These are phyloP conservation scores for Phalaenopsis hybrid DNA, from an alignment of 116 monocot genomes.

Conservation along the genomic window DNA sequence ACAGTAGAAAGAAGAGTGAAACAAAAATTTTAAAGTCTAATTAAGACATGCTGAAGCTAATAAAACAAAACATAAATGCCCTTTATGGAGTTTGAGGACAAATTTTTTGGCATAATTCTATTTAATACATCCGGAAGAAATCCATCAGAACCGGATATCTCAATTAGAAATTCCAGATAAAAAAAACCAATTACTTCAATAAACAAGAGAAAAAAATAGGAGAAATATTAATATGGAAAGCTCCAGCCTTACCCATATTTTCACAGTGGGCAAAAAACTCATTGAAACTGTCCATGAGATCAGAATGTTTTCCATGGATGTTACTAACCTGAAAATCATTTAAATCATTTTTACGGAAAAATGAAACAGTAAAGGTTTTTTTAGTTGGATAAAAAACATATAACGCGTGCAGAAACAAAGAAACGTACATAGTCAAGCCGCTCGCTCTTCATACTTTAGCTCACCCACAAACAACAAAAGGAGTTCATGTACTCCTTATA, in stretches of 20 bases:
- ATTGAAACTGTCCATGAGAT: slow-evolving; percentile 83
- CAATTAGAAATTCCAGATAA: slow-evolving; percentile 9
- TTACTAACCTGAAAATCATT: slow-evolving; percentile 50
- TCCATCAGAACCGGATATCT: slow-evolving; percentile 58
- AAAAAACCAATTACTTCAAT: neutral
- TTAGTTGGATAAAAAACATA: slow-evolving; percentile 2
- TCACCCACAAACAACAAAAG: neutral
- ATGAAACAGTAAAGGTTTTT: neutral
- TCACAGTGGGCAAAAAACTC: slow-evolving; percentile 75
- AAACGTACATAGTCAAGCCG: neutral
- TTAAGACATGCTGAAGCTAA: neutral
- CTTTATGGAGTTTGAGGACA: neutral
- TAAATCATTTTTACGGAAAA: neutral
- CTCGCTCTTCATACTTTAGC: neutral
- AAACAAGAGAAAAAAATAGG: no score
- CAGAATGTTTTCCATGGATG: slow-evolving; percentile 64
- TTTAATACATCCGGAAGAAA: slow-evolving; percentile 74
- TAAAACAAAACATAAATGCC: neutral
- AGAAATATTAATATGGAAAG: neutral
- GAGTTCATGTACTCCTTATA: neutral
- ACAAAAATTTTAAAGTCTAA: neutral
- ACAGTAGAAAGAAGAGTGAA: slow-evolving; percentile 3
- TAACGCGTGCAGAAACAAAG: neutral
- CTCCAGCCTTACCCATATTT: slow-evolving; percentile 51
- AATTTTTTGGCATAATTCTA: slow-evolving; percentile 60